These are phyloP conservation scores for Diplodia scrobiculata DNA, from an alignment of 2,329 filamentous ascomycete genomes.

Conservation along the genomic window DNA sequence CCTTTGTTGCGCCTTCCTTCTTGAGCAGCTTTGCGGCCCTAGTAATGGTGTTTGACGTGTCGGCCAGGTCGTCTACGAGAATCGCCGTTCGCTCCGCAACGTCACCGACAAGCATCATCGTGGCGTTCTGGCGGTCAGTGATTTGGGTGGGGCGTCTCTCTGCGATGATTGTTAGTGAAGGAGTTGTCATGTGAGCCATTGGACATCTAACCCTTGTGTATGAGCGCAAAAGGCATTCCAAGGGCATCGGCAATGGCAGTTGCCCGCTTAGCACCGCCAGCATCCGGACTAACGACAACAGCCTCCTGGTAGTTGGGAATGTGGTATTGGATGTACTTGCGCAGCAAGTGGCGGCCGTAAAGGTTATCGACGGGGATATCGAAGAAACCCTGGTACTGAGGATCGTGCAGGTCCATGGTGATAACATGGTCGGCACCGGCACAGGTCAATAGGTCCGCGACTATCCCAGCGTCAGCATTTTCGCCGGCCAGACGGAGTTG, in stretches of 20 bases:
- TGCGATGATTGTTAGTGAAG: conserved; percentile 42
- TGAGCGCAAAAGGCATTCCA: conserved; percentile 93
- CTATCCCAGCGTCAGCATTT: conserved; percentile 12
- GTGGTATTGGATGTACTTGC: conserved; percentile 72
- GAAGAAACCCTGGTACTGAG: conserved; percentile 98
- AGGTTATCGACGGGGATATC: conserved; percentile 98
- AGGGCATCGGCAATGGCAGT: conserved; percentile 92
- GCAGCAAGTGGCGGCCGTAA: conserved; percentile 76
- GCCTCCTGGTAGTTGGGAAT: conserved; percentile 83
- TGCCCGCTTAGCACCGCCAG: conserved; percentile 92
- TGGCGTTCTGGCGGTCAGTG: conserved; percentile 75
- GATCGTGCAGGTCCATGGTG: conserved; percentile 95
- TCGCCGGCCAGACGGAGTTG: background rate
- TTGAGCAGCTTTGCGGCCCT: conserved; percentile 95
- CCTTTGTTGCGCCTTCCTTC: conserved; percentile 82
- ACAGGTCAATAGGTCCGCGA: conserved; percentile 91
- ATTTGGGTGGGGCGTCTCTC: conserved; percentile 87
- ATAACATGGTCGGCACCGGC: conserved; percentile 96
- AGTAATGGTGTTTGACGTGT: conserved; percentile 97
- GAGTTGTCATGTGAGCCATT: background rate
- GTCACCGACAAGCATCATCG: conserved; percentile 93
- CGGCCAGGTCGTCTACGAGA: conserved; percentile 88
- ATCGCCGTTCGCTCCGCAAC: conserved; percentile 81
- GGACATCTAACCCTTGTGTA: conserved; percentile 72
- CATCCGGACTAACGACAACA: conserved; percentile 94